Evolutionary conservation across 164 flowering plant genomes (phyloP).

Genomic region (Vitis cinerea): DNA sequence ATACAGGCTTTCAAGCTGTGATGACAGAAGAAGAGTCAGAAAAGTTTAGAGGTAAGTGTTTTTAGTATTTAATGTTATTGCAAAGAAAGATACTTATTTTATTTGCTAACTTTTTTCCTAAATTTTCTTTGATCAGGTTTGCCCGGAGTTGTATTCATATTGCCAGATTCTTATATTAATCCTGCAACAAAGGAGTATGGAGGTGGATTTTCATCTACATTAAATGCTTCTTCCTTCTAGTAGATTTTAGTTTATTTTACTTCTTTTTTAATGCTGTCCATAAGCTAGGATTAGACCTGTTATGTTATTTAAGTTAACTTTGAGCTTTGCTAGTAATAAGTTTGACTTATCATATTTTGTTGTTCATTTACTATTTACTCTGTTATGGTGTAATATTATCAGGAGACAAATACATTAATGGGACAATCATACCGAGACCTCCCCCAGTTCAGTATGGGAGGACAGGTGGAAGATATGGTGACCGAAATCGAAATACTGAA

Average conservation of each 20-base stretch:
- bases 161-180: slow-evolving; percentile 97
- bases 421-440: slow-evolving; percentile 77
- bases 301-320: background rate
- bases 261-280: background rate
- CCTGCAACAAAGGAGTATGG: slow-evolving; percentile 91
- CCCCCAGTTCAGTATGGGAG: slow-evolving; percentile 72
- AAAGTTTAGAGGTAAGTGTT: slow-evolving; percentile 59
- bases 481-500: slow-evolving; percentile 37
- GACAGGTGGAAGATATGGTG: slow-evolving; percentile 31
- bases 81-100: no score
- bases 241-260: background rate
- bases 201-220: slow-evolving; percentile 41
- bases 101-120: slow-evolving; percentile 4
- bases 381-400: slow-evolving; percentile 5
- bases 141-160: slow-evolving; percentile 81
- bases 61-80: background rate
- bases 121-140: slow-evolving; percentile 45
- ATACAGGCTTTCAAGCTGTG: slow-evolving; percentile 81
- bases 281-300: no score
- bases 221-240: background rate
- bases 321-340: background rate
- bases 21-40: slow-evolving; percentile 83
- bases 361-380: background rate
- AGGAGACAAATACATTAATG: slow-evolving; percentile 94
- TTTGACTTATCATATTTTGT: background rate